These are phyloP conservation scores for Trametes polyzona DNA, from an alignment of 1,284 basidiomycete genomes.

Conservation along the genomic window DNA sequence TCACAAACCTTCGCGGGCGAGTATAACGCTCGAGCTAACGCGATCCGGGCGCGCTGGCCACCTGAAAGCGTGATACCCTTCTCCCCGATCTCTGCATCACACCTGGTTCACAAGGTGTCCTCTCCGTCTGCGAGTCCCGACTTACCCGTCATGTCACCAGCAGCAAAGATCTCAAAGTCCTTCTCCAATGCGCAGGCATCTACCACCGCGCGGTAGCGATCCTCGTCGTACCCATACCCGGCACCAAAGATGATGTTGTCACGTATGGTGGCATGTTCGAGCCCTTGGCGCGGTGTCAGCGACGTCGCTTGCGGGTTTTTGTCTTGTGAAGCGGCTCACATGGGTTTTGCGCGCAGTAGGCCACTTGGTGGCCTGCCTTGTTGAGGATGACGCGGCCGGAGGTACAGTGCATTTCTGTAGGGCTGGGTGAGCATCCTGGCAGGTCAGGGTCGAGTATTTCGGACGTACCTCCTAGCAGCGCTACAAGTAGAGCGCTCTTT, in stretches of 20 bases:
- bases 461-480: conserved; percentile 63
- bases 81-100: conserved; percentile 64
- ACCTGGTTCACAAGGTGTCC: background rate
- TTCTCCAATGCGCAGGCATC: conserved; percentile 79
- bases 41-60: conserved; percentile 81
- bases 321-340: conserved; percentile 45
- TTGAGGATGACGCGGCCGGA: conserved; percentile 63
- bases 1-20: conserved; percentile 57
- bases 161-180: conserved; percentile 79
- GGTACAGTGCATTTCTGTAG: conserved; percentile 68
- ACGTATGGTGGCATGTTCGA: conserved; percentile 76
- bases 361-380: conserved; percentile 64
- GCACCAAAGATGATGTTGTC: conserved; percentile 86
- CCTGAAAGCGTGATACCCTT: conserved; percentile 83
- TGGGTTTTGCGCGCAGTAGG: conserved; percentile 71
- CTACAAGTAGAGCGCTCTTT: conserved; percentile 72
- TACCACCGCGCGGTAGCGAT: conserved; percentile 73
- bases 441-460: background rate
- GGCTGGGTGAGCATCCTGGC: background rate
- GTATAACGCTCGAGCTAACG: conserved; percentile 69
- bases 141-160: conserved; percentile 80
- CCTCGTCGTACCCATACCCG: conserved; percentile 63
- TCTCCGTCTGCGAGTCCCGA: background rate
- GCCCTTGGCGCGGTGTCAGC: conserved; percentile 43
- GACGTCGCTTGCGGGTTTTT: no score